phyloP scores from a whole-genome alignment of 2,329 filamentous ascomycete species.

The Colletotrichum sp. region DNA sequence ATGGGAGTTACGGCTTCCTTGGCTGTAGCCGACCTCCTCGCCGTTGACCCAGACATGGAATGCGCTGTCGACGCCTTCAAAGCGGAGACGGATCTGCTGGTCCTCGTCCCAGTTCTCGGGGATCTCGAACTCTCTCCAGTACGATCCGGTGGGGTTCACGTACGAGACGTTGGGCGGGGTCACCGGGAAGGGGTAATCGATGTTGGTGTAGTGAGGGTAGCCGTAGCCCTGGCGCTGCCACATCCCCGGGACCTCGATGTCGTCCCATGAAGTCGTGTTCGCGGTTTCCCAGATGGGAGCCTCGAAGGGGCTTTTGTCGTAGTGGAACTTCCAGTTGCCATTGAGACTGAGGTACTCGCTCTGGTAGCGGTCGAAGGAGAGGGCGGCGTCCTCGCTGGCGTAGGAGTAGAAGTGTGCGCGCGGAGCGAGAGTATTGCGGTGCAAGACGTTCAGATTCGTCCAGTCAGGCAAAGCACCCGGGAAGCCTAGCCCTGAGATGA shows the following conservation, averaged over 20 bases:
- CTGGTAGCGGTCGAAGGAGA: conserved; percentile 42
- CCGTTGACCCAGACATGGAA: conserved; percentile 77
- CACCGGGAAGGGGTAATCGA: conserved; percentile 70
- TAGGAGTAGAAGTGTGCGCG: conserved; percentile 62
- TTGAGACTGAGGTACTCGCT: conserved; percentile 42
- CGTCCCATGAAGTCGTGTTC: conserved; percentile 41
- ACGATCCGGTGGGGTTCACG: conserved; percentile 68
- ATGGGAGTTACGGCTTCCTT: conserved; percentile 74
- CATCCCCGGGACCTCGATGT: conserved; percentile 67
- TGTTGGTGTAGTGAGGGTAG: conserved; percentile 71
- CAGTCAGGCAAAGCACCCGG: conserved; percentile 51
- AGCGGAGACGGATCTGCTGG: conserved; percentile 68
- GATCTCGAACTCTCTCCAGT: conserved; percentile 61
- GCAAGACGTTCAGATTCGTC: conserved; percentile 63
- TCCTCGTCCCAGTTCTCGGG: conserved; percentile 46
- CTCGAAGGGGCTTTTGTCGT: conserved; percentile 38
- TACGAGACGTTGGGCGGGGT: conserved; percentile 68
- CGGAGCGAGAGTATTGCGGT: conserved; percentile 60
- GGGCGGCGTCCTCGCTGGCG: conserved; percentile 48
- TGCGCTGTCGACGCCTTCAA: conserved; percentile 76
- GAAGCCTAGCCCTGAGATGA: conserved; percentile 11
- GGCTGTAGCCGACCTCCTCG: conserved; percentile 70
- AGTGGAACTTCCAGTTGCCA: conserved; percentile 46
- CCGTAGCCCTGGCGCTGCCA: conserved; percentile 74
- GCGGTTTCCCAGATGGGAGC: conserved; percentile 23